These are phyloP conservation scores for Clohesyomyces aquaticus DNA, from an alignment of 495 filamentous ascomycete species.

Conservation along the genomic window DNA sequence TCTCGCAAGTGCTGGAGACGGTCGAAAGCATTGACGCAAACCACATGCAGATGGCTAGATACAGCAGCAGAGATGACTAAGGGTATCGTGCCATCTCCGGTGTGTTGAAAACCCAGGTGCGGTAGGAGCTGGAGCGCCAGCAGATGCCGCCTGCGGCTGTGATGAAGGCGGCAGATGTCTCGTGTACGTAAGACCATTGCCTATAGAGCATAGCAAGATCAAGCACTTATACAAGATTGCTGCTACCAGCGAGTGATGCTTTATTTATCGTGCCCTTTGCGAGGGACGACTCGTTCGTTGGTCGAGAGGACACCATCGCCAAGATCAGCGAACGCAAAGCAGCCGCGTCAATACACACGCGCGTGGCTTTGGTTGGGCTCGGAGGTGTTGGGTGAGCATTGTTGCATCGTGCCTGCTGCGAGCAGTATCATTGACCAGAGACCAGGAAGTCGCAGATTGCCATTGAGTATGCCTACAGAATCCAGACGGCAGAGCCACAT, in stretches of 20 bases:
- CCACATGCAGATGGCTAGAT: slow-evolving; percentile 49
- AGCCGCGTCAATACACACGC: slow-evolving; percentile 9
- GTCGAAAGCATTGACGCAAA: slow-evolving; percentile 50
- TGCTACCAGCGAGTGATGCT: slow-evolving; percentile 10
- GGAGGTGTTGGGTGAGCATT: slow-evolving; percentile 34
- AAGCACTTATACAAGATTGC: slow-evolving; percentile 1
- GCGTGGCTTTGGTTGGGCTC: slow-evolving; percentile 19
- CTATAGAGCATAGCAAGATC: slow-evolving; percentile 3
- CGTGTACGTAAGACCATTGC: slow-evolving; percentile 30
- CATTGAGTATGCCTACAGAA: slow-evolving; percentile 26
- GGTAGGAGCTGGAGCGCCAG: slow-evolving; percentile 8
- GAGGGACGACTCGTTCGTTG: slow-evolving; percentile 20
- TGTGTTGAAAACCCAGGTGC: slow-evolving; percentile 40
- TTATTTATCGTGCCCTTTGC: slow-evolving; percentile 23
- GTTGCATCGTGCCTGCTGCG: not conserved
- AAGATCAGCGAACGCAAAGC: slow-evolving; percentile 3
- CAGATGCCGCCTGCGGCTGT: slow-evolving; percentile 30
- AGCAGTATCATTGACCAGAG: not conserved
- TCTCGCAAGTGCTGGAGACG: slow-evolving; percentile 43
- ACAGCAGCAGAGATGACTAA: slow-evolving; percentile 39
- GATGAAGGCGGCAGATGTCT: slow-evolving; percentile 36
- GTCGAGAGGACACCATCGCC: slow-evolving; percentile 22
- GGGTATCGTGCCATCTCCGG: slow-evolving; percentile 44
- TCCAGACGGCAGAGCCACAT: slow-evolving; percentile 16
- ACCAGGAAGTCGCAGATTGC: slow-evolving; percentile 29